Base-by-base conservation (phyloP, 805 yeast genomes). In the Wickerhamiella spandovensis region DNA sequence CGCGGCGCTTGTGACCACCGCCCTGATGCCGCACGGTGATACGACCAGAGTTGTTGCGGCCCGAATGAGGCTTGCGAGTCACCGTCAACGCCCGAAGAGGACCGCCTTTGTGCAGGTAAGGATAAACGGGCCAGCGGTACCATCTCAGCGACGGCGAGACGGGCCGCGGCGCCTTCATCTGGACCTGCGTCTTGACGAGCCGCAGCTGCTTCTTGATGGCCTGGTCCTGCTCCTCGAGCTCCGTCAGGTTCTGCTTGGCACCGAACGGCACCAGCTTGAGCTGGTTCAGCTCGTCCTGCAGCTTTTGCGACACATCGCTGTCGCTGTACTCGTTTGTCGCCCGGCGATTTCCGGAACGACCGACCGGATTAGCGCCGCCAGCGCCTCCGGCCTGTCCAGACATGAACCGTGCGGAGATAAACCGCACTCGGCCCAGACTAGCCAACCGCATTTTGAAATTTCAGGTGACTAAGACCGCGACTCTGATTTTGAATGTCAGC, bases 21-120 rank as follows among this genome's bases (percentile, higher is more conserved):
- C 97, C 98, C 66, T 94, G 79, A 66, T 92, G 96, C 64, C 98
- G 79, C 45, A 86, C 83, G 4, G 95, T 87, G 60, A 92, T 86
- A 58, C 77, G 76, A 57, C 98, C 98, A 3, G 83, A 72, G 67
- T 83, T 73, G 66, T 90, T 89, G 71, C 98, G 81, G 56, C 98
- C 98, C 49, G 95, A 83, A 46, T 80, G 78, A 50, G 78, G 76
- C 61, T 80, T 77, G 61, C 77, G 78, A 17, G 88, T 77, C 32
- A 74, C 75, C 0, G 98, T 90, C 62, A 92, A 73, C 44, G 80
- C 79, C 63, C 74, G 73, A 51, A 83, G 69, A 1, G 97, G 96
- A 49, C 81, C 73, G 9, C 96, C 96, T 62, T 81, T 84, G 76
- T 84, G 83, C 54, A 92, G 71, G 66, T 92, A 84, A 15, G 85